Percentiles rank a stretch among this genome's conserved stretches.
Conservation (phyloP, 805 yeast genomes). For the Wickerhamiella australiensis region DNA sequence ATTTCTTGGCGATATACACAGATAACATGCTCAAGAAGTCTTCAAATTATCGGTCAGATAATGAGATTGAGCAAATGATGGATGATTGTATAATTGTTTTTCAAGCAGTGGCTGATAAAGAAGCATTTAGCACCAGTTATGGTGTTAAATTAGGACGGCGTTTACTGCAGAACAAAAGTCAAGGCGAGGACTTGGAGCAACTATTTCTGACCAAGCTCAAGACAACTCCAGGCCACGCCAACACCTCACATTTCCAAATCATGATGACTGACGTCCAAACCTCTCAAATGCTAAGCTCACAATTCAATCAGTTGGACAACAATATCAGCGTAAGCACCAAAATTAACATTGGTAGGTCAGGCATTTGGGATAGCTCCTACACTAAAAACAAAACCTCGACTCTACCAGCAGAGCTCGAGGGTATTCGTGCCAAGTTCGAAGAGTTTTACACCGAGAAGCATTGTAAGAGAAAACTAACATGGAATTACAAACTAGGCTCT, state of each 20-base stretch:
- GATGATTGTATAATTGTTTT: slow-evolving; percentile 78
- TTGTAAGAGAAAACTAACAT: slow-evolving; percentile 47
- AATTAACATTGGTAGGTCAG: slow-evolving; percentile 52
- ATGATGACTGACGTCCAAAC: slow-evolving; percentile 90
- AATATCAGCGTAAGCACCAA: slow-evolving; percentile 33
- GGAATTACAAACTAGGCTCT: slow-evolving; percentile 79
- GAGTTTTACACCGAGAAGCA: slow-evolving; percentile 40
- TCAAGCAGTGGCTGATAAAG: slow-evolving; percentile 81
- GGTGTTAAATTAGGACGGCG: slow-evolving; percentile 82
- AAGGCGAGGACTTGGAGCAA: slow-evolving; percentile 74
- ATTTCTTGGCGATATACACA: slow-evolving; percentile 37
- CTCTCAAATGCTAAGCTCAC: slow-evolving; percentile 51
- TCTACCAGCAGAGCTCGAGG: slow-evolving; percentile 35
- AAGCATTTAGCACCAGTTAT: slow-evolving; percentile 82
- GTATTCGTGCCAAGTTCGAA: slow-evolving; percentile 37
- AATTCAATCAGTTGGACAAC: slow-evolving; percentile 37
- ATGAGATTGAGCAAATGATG: slow-evolving; percentile 50
- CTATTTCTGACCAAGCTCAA: slow-evolving; percentile 48
- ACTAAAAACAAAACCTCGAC: slow-evolving; percentile 50
- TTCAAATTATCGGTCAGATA: slow-evolving; percentile 40
- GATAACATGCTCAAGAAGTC: slow-evolving; percentile 70
- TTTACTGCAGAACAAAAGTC: slow-evolving; percentile 71
- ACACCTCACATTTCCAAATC: slow-evolving; percentile 80
- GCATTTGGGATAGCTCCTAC: slow-evolving; percentile 69
- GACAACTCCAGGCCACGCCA: slow-evolving; percentile 76